These are phyloP conservation scores for Collybia sp. DNA, from an alignment of 768 basidiomycete genomes.

Conservation along the genomic window DNA sequence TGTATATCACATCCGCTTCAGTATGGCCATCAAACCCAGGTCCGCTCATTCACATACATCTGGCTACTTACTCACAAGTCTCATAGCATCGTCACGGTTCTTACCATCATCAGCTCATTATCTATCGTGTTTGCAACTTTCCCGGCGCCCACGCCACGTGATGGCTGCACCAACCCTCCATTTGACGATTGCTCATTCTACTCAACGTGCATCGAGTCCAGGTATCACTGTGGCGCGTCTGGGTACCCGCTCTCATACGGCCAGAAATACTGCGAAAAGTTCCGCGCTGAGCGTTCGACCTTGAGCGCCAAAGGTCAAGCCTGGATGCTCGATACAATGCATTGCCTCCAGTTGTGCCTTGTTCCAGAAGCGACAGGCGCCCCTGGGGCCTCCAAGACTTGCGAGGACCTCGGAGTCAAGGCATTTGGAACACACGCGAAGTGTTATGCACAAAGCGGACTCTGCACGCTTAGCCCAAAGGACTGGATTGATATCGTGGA, in stretches of 20 bases:
- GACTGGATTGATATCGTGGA: slow-evolving; percentile 33
- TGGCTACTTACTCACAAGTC: no score
- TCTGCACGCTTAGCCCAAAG: slow-evolving; percentile 28
- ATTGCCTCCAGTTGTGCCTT: slow-evolving; percentile 37
- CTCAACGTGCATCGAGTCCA: slow-evolving; percentile 36
- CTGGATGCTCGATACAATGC: slow-evolving; percentile 43
- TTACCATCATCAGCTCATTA: no score
- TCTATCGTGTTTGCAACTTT: no score
- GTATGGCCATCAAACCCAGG: no score
- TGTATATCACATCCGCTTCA: no score
- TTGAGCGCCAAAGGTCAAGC: slow-evolving; percentile 28
- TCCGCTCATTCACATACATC: no score
- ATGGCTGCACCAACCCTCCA: slow-evolving; percentile 24
- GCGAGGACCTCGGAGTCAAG: slow-evolving; percentile 24
- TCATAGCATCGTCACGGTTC: no score
- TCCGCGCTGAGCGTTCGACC: slow-evolving; percentile 19
- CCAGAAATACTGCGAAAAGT: slow-evolving; percentile 32
- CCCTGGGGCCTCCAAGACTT: slow-evolving; percentile 16
- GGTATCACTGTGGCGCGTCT: slow-evolving; percentile 35
- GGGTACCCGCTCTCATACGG: slow-evolving; percentile 43
- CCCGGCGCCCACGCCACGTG: neutral
- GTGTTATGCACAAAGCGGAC: slow-evolving; percentile 37
- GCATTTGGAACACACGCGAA: slow-evolving; percentile 37
- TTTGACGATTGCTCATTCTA: slow-evolving; percentile 39
- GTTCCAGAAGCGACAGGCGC: slow-evolving; percentile 28